Evolutionary conservation across 2,329 filamentous ascomycete species (phyloP), one percentile per base, ranked within the genome.

Genomic region (Epichloe sp.): DNA sequence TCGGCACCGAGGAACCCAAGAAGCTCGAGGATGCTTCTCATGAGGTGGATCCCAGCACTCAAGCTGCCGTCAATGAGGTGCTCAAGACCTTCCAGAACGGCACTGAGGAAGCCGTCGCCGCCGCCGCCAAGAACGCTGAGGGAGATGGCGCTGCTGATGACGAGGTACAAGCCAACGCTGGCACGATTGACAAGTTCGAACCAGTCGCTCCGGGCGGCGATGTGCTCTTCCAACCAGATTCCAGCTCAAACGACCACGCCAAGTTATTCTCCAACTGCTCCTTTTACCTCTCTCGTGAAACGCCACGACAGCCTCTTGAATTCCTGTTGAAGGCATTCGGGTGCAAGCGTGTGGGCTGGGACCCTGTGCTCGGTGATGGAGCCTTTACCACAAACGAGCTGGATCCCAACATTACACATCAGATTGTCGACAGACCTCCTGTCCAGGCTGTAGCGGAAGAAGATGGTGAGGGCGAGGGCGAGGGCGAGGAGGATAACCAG

Each of bases 341-440:
- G 56, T 97, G 91, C 75, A 95, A 91, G 73, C 82, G 91, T 44
- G 85, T 98, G 58, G 93, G 90, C 42, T 98, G 93, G 93, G 91
- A 97, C 63, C 77, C 82, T 35, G 85, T 95, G 21, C 78, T 95
- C 19, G 93, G 93, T 49, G 90, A 89, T 55, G 93, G 93, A 45
- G 86, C 93, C 47, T 98, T 88, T 71, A 97, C 90, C 35, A 85
- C 86, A 48, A 80, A 95, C 64, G 91, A 97, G 71, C 76, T 80
- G 15, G 89, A 98, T 63, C 80, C 88, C 5, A 76, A 83, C 51
- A 97, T 98, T 59, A 98, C 93, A 31, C 93, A 98, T 68, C 93
- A 98, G 67, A 84, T 98, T 58, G 87, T 98, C 51, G 93, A 98
- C 66, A 80, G 93, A 53, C 93, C 93, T 14, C 77, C 86, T 12